A percentile compares a stretch with the other conserved stretches of the same genome.
These are phyloP conservation scores for Neonothopanus nambi DNA, from an alignment of 1,284 basidiomycete genomes.

Conservation along the genomic window DNA sequence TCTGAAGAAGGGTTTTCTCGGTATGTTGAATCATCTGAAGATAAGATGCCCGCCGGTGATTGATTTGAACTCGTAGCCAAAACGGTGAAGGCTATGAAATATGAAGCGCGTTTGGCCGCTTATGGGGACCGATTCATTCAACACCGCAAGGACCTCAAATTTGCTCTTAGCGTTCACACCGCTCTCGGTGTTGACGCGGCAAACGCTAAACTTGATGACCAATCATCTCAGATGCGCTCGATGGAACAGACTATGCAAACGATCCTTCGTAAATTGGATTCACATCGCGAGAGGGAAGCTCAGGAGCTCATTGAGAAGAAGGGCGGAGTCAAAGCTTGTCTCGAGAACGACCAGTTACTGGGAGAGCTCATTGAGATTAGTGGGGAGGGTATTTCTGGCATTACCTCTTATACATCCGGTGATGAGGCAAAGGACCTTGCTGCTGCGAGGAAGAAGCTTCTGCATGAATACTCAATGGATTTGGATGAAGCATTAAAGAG, in stretches of 20 bases:
- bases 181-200: slow-evolving; percentile 33
- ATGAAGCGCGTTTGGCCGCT: slow-evolving; percentile 32
- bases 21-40: slow-evolving; percentile 19
- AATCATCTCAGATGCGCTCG: slow-evolving; percentile 19
- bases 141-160: slow-evolving; percentile 29
- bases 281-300: slow-evolving; percentile 30
- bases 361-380: slow-evolving; percentile 30
- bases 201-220: slow-evolving; percentile 30
- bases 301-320: slow-evolving; percentile 26
- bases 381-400: slow-evolving; percentile 29
- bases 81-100: slow-evolving; percentile 32
- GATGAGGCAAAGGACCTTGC: slow-evolving; percentile 22
- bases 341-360: slow-evolving; percentile 31
- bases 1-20: slow-evolving; percentile 35
- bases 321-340: slow-evolving; percentile 29
- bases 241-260: slow-evolving; percentile 33
- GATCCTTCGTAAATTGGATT: slow-evolving; percentile 32
- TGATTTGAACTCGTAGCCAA: slow-evolving; percentile 24
- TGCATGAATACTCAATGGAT: slow-evolving; percentile 37
- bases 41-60: too few relatives aligned
- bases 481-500: slow-evolving; percentile 35
- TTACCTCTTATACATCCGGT: slow-evolving; percentile 22
- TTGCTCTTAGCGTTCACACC: slow-evolving; percentile 29
- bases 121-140: slow-evolving; percentile 28
- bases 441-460: slow-evolving; percentile 21